These are phyloP conservation scores for Elsinoe australis DNA, from an alignment of 2,329 filamentous ascomycete genomes.

Conservation along the genomic window DNA sequence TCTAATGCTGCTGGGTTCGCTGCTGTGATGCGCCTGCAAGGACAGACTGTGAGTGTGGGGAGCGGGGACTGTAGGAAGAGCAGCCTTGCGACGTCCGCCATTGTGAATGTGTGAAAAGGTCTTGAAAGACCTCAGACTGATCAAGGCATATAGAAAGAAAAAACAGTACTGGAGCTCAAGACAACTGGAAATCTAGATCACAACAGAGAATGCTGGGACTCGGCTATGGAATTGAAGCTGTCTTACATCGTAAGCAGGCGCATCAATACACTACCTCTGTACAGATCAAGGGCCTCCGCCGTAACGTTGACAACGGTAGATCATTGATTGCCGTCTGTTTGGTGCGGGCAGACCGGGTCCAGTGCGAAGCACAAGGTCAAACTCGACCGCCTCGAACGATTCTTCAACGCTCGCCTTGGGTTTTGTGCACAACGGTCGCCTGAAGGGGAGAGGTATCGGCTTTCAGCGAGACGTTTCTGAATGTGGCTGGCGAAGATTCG, in stretches of 20 bases:
- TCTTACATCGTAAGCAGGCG: neutral
- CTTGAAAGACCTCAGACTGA: neutral
- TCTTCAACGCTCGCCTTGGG: neutral
- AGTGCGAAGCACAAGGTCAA: constrained; percentile 3
- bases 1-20: constrained; percentile 11
- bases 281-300: neutral
- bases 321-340: neutral
- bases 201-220: neutral
- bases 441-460: constrained; percentile 7
- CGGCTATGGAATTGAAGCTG: neutral
- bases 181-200: constrained; percentile 6
- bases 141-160: neutral
- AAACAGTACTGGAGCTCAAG: neutral
- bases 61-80: constrained; percentile 15
- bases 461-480: neutral
- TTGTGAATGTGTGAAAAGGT: neutral
- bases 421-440: constrained; percentile 5
- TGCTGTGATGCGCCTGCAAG: constrained; percentile 10
- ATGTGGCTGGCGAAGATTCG: neutral
- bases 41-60: constrained; percentile 12
- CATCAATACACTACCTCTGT: constrained; percentile 4
- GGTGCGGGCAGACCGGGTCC: neutral
- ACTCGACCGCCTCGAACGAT: constrained; percentile 1
- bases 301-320: constrained; percentile 10
- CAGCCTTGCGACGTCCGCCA: constrained; percentile 9